These are phyloP conservation scores for Penicillium ochrochloron DNA, from an alignment of 495 filamentous ascomycete species.

Conservation along the genomic window DNA sequence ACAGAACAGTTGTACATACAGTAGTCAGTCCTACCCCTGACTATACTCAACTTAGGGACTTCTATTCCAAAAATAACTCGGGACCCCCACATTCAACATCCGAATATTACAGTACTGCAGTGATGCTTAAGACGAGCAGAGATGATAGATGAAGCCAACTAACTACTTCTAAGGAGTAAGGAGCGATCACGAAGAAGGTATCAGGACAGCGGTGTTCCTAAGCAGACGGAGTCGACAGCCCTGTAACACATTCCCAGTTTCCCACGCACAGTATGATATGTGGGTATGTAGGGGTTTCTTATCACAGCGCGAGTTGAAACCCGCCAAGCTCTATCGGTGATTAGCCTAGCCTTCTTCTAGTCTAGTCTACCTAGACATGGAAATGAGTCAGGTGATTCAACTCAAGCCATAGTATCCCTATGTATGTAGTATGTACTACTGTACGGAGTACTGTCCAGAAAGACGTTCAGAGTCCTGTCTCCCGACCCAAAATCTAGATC, in stretches of 20 bases:
- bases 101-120: not conserved
- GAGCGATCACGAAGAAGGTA: too few relatives aligned
- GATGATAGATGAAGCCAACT: too few relatives aligned
- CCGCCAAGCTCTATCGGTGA: not conserved
- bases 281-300: not conserved
- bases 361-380: not conserved
- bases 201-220: too few relatives aligned
- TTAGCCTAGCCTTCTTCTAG: not conserved
- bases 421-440: too few relatives aligned
- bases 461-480: too few relatives aligned
- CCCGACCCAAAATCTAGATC: not conserved
- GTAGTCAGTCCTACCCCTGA: not conserved
- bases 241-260: not conserved
- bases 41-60: constrained; percentile 1
- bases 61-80: constrained; percentile 21
- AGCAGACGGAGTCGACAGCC: too few relatives aligned
- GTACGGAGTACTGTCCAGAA: too few relatives aligned
- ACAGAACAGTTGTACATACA: not conserved
- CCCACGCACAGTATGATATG: too few relatives aligned
- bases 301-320: constrained; percentile 1
- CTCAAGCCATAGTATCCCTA: not conserved
- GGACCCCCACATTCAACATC: not conserved
- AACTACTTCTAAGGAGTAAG: too few relatives aligned
- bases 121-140: too few relatives aligned
- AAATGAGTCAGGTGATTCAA: not conserved